Evolutionary conservation across 805 yeast species (phyloP), one percentile per base, ranked within the genome.

Genomic region (Spathaspora sp.): DNA sequence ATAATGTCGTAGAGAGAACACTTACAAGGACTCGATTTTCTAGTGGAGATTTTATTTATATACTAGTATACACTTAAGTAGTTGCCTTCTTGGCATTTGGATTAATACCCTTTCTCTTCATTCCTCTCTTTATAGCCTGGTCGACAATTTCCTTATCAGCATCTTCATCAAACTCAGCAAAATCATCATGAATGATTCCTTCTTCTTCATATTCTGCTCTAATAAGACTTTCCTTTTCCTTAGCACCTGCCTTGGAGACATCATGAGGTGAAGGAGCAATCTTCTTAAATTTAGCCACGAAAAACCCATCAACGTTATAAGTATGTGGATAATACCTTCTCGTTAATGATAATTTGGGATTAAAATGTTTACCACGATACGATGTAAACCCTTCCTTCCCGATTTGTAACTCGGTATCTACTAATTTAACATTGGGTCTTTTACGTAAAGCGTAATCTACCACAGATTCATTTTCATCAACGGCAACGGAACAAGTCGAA

Each of bases 261-360:
- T 89, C 96, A 61, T 86, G 88, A 46, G 92, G 87, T 57, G 96
- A 85, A 54, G 97, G 77, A 0, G 92, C 96, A 56, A 81, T 83
- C 80, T 94, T 94, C 75, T 89, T 83, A 78, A 94, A 89, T 70
- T 93, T 94, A 51, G 99, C 99, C 53, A 94, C 99, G 69, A 76
- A 94, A 80, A 94, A 94, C 20, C 99, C 99, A 72, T 94, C 99
- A 50, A 94, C 99, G 69, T 94, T 94, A 68, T 94, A 94, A 26
- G 97, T 92, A 73, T 94, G 99, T 50, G 99, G 99, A 68, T 94
- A 94, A 72, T 93, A 94, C 70, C 99, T 84, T 77, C 97, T 84
- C 2, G 98, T 92, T 60, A 93, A 73, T 47, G 82, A 81, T 50
- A 94, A 68, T 59, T 81, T 82, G 44, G 89, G 80, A 66, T 87